Evolutionary conservation across 805 yeast species (phyloP).

Genomic region (Ogataea paraovalis): DNA sequence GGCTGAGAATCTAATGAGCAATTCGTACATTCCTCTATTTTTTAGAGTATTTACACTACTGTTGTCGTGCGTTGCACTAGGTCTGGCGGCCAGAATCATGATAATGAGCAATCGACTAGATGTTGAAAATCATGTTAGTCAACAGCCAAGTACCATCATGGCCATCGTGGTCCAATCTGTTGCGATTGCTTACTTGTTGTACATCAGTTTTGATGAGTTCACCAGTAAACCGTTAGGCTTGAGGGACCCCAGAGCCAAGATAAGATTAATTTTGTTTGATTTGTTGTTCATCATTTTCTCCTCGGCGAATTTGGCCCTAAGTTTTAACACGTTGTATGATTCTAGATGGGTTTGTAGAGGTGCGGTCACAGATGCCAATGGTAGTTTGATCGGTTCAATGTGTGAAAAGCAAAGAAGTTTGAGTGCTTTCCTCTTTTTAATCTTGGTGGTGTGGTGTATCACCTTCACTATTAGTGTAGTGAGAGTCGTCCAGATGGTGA

Average conservation of each 20-base stretch:
- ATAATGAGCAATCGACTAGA: conserved; percentile 34
- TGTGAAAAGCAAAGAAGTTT: conserved; percentile 78
- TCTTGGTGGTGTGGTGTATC: conserved; percentile 75
- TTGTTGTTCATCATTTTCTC: conserved; percentile 83
- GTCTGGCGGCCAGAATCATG: conserved; percentile 61
- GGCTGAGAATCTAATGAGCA: conserved; percentile 56
- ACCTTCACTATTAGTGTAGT: conserved; percentile 81
- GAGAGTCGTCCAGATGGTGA: conserved; percentile 71
- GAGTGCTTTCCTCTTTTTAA: conserved; percentile 73
- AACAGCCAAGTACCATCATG: conserved; percentile 90
- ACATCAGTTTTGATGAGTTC: conserved; percentile 88
- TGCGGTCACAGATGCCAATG: conserved; percentile 1
- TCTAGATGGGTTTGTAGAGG: conserved; percentile 71
- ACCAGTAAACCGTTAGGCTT: conserved; percentile 89
- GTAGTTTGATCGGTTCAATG: conserved; percentile 38
- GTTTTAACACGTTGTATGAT: conserved; percentile 81
- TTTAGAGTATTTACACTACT: conserved; percentile 58
- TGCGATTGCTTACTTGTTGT: conserved; percentile 72
- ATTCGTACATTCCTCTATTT: conserved; percentile 77
- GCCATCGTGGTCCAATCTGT: conserved; percentile 79
- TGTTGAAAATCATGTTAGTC: conserved; percentile 42
- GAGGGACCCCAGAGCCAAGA: conserved; percentile 78
- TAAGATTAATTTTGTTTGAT: conserved; percentile 77
- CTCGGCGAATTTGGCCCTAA: conserved; percentile 79
- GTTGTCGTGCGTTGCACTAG: conserved; percentile 66